Conservation (phyloP, 495 filamentous ascomycete species). For the Daldinia childiae region DNA sequence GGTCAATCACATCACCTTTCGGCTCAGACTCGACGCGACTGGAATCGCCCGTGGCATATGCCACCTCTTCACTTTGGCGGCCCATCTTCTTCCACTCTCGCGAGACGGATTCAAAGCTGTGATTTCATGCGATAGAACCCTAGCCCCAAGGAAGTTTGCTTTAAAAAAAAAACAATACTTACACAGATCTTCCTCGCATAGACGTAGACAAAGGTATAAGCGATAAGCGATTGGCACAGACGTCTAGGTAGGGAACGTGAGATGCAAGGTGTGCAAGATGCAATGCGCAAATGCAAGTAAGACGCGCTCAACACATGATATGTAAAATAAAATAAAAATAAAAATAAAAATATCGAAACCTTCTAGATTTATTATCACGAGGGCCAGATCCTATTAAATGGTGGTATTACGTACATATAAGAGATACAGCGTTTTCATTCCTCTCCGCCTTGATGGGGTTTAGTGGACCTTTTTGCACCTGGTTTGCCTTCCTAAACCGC, state of each 20-base stretch:
- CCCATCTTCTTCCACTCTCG: slow-evolving; percentile 24
- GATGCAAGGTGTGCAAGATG: background rate
- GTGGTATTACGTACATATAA: slow-evolving; percentile 26
- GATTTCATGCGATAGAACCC: background rate
- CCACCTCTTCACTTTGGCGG: slow-evolving; percentile 5
- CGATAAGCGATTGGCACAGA: background rate
- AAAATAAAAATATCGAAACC: background rate
- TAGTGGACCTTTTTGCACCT: slow-evolving; percentile 15
- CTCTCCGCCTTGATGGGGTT: slow-evolving; percentile 5
- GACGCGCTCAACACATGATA: slow-evolving; percentile 1
- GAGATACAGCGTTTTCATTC: slow-evolving; percentile 9
- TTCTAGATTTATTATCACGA: slow-evolving; percentile 13
- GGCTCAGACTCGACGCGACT: slow-evolving; percentile 52
- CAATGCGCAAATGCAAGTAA: slow-evolving; percentile 1
- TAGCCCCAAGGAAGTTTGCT: background rate
- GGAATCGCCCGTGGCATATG: slow-evolving; percentile 20
- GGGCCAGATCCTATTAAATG: slow-evolving; percentile 6
- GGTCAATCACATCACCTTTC: slow-evolving; percentile 54
- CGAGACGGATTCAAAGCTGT: background rate
- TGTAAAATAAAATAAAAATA: too few relatives aligned
- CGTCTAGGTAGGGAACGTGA: background rate
- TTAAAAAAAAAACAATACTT: background rate
- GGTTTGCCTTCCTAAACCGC: slow-evolving; percentile 17
- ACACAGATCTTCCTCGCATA: background rate
- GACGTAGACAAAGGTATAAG: background rate